A percentile compares a stretch with the other conserved stretches of the same genome.
phyloP scores from a whole-genome alignment of 352 stramenopile species.

The Phytopythium ostracodes region DNA sequence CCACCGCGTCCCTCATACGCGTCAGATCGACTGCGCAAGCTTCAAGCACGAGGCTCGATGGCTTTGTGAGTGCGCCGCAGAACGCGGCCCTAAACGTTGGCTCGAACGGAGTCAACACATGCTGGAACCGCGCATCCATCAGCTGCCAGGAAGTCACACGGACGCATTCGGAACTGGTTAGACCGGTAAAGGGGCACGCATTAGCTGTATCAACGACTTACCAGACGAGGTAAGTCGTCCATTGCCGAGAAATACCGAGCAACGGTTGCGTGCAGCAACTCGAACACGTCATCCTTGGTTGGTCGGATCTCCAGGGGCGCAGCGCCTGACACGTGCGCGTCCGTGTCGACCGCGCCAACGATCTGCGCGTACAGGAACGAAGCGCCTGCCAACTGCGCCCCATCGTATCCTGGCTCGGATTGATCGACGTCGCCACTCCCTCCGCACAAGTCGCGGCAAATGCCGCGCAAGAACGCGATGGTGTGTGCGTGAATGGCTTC shows the following conservation, averaged over 20 bases:
- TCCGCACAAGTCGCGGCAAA: not conserved
- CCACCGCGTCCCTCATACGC: slow-evolving; percentile 22
- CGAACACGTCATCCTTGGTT: slow-evolving; percentile 31
- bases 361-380: not conserved
- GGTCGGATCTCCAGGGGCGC: slow-evolving; percentile 22
- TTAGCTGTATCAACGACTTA: slow-evolving; percentile 10
- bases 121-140: slow-evolving; percentile 21
- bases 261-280: slow-evolving; percentile 36
- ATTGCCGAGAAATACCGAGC: slow-evolving; percentile 41
- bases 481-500: slow-evolving; percentile 40
- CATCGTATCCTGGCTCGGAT: not conserved
- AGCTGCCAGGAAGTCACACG: slow-evolving; percentile 7
- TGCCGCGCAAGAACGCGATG: not conserved
- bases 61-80: slow-evolving; percentile 15
- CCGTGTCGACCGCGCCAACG: not conserved
- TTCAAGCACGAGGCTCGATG: slow-evolving; percentile 24
- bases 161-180: not conserved
- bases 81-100: slow-evolving; percentile 21
- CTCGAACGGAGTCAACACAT: slow-evolving; percentile 38
- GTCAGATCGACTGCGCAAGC: slow-evolving; percentile 14
- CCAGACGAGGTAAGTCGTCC: slow-evolving; percentile 33
- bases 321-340: not conserved
- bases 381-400: not conserved
- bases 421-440: not conserved
- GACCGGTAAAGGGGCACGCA: not conserved